Base-by-base conservation (phyloP, 1,284 basidiomycete species). In the Ceratorhiza oryzae-sativae region DNA sequence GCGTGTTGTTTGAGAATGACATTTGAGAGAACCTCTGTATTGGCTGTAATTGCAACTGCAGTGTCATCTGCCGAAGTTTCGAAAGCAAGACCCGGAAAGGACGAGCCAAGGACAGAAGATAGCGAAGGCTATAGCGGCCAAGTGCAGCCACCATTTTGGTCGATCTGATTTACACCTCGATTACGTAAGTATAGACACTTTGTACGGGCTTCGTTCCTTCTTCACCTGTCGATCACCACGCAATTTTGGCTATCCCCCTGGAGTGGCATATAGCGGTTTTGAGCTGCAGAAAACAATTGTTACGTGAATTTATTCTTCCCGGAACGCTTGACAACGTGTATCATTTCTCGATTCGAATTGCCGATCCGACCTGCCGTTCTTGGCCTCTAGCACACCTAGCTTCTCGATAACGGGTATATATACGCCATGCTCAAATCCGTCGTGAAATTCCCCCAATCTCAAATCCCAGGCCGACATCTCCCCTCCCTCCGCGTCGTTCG, bases 11-110 rank as follows among this genome's bases (percentile, higher is more conserved):
- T 92, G 46, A 92, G 81, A 72, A 97, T 90, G 8, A 95, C 85
- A 79, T 94, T 95, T 2, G 93, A 88, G 60, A 92, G 86, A 58
- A 97, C 89, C 71, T 84, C 77, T 9, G 87, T 84, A 25, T 86
- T 81, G 86, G 85, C 41, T 58, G 97, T 90, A 67, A 97, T 83
- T 1, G 94, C 90, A 18, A 89, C 93, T 77, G 93, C 95, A 0
- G 93, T 91, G 78, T 97, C 95, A 80, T 97, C 95, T 5, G 94
- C 94, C 12, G 92, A 94, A 0, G 91, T 83, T 75, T 85, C 85
- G 42, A 97, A 80, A 0, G 89, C 94, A 15, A 97, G 87, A 1
- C 97, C 89, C 1, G 86, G 76, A 15, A 81, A 71, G 63, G 12
- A 68, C 45, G 49, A 42, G 48, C 20, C 23, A 20, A 3, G 18